A percentile compares a stretch with the other conserved stretches of the same genome.
These are phyloP conservation scores for Candolleomyces eurysporus DNA, from an alignment of 768 basidiomycete genomes.

Conservation along the genomic window DNA sequence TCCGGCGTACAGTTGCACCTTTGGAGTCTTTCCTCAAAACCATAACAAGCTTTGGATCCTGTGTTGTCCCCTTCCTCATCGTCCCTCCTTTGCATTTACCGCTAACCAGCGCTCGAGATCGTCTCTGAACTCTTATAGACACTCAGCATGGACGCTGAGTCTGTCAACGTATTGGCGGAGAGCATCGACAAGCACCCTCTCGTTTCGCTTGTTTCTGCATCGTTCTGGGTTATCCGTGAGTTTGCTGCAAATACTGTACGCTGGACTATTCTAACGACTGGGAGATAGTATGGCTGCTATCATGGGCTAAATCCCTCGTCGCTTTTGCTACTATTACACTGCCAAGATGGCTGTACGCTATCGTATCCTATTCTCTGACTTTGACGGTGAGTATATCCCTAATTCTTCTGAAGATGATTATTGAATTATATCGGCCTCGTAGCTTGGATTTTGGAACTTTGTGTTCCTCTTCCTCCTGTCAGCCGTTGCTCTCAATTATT, in stretches of 20 bases:
- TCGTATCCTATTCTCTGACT: constrained; percentile 87
- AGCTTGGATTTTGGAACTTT: constrained; percentile 93
- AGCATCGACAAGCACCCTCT: constrained; percentile 60
- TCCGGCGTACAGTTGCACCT: not conserved
- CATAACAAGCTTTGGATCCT: not conserved
- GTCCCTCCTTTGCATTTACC: not conserved
- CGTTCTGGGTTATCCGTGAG: constrained; percentile 82
- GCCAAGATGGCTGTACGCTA: constrained; percentile 72
- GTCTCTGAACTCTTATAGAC: not conserved
- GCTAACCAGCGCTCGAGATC: not conserved
- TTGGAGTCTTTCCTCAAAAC: not conserved
- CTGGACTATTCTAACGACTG: not conserved
- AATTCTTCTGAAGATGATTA: not conserved
- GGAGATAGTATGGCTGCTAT: constrained; percentile 71
- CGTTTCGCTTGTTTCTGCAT: constrained; percentile 73
- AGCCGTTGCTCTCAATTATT: constrained; percentile 71
- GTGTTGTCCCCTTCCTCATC: not conserved
- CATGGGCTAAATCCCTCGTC: constrained; percentile 72
- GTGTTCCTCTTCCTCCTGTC: constrained; percentile 71
- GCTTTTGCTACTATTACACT: constrained; percentile 82
- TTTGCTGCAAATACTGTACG: constrained; percentile 18
- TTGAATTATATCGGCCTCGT: constrained; percentile 11
- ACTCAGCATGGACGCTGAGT: constrained; percentile 35
- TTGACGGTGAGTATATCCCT: constrained; percentile 56
- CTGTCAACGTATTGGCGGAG: constrained; percentile 22